Evolutionary conservation across 208 protist genomes (phyloP).

Genomic region (Kentomonas sorsogonicus): DNA sequence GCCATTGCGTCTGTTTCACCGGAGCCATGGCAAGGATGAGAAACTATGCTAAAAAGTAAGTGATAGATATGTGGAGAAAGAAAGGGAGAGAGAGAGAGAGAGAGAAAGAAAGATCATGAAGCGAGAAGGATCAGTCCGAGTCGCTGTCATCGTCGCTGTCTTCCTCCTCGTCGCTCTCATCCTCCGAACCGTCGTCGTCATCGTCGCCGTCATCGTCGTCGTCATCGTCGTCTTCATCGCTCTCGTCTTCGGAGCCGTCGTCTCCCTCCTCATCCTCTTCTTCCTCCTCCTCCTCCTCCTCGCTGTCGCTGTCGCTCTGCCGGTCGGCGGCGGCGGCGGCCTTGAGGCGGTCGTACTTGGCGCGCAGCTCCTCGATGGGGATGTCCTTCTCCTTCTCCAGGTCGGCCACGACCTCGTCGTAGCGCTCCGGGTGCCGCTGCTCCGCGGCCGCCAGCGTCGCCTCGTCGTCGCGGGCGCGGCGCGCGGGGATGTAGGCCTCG

Average conservation of each 20-base stretch:
- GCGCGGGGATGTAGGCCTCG: conserved; percentile 69
- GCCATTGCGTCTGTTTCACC: too few species aligned
- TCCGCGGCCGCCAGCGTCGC: conserved; percentile 71
- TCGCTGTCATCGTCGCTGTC: conserved; percentile 14
- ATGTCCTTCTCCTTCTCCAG: conserved; percentile 81
- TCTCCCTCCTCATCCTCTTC: conserved; percentile 19
- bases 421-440: conserved; percentile 48
- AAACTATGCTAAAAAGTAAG: too few species aligned
- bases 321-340: conserved; percentile 15
- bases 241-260: conserved; percentile 7
- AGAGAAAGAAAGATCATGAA: not conserved
- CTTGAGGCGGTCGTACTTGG: conserved; percentile 44
- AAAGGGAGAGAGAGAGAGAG: conserved; percentile 2
- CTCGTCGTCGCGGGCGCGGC: conserved; percentile 72
- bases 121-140: conserved; percentile 6
- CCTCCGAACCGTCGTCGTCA: conserved; percentile 8
- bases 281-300: conserved; percentile 27
- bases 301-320: conserved; percentile 23
- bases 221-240: conserved; percentile 19
- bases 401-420: conserved; percentile 57
- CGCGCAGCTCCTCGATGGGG: conserved; percentile 68
- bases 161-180: conserved; percentile 15
- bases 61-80: not conserved
- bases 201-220: conserved; percentile 26
- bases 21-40: too few species aligned